Evolutionary conservation across 352 stramenopile species (phyloP), one percentile per base, ranked within the genome.

Genomic region (Phytophthora pseudosyringae): DNA sequence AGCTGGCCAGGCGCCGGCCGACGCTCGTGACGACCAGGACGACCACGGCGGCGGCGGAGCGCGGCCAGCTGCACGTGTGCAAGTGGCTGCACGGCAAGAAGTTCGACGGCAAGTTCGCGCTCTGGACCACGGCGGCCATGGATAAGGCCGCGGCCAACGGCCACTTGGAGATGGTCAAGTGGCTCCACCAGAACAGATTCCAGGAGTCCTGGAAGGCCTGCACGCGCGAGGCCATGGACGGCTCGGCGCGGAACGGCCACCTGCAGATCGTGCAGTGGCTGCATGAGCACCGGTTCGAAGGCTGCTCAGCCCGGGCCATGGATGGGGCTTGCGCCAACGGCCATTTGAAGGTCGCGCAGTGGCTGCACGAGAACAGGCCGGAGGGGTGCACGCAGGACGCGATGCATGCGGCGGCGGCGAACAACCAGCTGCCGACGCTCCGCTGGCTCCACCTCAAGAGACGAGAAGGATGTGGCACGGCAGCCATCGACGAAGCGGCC

Each of bases 101-200:
- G 15, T 57, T 76, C 16, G 64, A 73, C 16, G 67, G 67, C 3
- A 70, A 70, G 43, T 59, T 70, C 16, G 67, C 40, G 7, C 55
- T 75, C 25, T 78, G 69, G 59, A 76, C 73, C 12, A 79, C 66
- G 1, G 50, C 41, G 12, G 72, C 72, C 2, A 76, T 80, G 64
- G 60, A 76, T 18, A 69, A 68, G 28, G 71, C 71, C 0, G 63
- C 71, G 12, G 10, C 44, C 1, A 74, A 74, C 25, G 71, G 71
- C 4, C 55, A 74, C 35, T 48, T 76, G 36, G 59, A 73, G 28
- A 69, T 80, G 50, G 67, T 81, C 25, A 71, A 79, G 38, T 81
- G 62, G 62, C 67, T 81, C 16, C 66, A 81, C 50, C 54, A 77
- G 41, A 81, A 81, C 43, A 50, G 66, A 18, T 71, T 71, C 5